Percentiles rank a stretch among this genome's conserved stretches.
phyloP scores from a whole-genome alignment of 768 basidiomycete genomes.

The Leccinum longicurvipes region DNA sequence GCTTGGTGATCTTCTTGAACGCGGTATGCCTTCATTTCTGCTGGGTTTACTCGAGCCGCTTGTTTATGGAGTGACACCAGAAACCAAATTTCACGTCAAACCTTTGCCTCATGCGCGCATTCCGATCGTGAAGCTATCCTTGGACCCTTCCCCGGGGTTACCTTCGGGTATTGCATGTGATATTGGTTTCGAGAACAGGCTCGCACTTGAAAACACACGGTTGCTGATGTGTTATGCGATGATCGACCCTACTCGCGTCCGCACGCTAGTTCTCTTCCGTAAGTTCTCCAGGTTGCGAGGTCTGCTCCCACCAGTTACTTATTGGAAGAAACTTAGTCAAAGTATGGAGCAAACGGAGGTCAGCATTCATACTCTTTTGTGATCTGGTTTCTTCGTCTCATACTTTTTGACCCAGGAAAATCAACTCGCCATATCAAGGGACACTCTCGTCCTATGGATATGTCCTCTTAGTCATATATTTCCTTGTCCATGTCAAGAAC shows the following conservation, averaged over 20 bases:
- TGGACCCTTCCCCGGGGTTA: slow-evolving; percentile 79
- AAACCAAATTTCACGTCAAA: slow-evolving; percentile 96
- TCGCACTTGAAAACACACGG: slow-evolving; percentile 96
- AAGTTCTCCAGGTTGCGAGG: slow-evolving; percentile 44
- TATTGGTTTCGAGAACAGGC: slow-evolving; percentile 96
- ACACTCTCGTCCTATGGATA: slow-evolving; percentile 97
- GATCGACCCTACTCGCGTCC: slow-evolving; percentile 90
- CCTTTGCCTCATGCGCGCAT: slow-evolving; percentile 95
- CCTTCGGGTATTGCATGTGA: slow-evolving; percentile 93
- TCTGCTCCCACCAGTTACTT: slow-evolving; percentile 5
- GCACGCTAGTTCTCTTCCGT: slow-evolving; percentile 96
- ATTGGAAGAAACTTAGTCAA: slow-evolving; percentile 63
- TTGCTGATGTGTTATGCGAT: slow-evolving; percentile 96
- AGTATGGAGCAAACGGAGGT: slow-evolving; percentile 98
- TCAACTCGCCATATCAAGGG: slow-evolving; percentile 97
- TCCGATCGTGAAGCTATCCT: slow-evolving; percentile 95
- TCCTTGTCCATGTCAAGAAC: slow-evolving; percentile 95
- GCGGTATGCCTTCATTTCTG: slow-evolving; percentile 55
- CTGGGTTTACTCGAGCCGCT: slow-evolving; percentile 1
- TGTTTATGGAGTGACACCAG: slow-evolving; percentile 38
- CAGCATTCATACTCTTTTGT: neutral
- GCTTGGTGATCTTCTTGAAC: slow-evolving; percentile 89
- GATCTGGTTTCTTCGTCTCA: neutral
- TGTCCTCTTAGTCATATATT: slow-evolving; percentile 96
- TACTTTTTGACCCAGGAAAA: slow-evolving; percentile 60